phyloP scores from a whole-genome alignment of 768 basidiomycete species.

The Coprinopsis cinerea region DNA sequence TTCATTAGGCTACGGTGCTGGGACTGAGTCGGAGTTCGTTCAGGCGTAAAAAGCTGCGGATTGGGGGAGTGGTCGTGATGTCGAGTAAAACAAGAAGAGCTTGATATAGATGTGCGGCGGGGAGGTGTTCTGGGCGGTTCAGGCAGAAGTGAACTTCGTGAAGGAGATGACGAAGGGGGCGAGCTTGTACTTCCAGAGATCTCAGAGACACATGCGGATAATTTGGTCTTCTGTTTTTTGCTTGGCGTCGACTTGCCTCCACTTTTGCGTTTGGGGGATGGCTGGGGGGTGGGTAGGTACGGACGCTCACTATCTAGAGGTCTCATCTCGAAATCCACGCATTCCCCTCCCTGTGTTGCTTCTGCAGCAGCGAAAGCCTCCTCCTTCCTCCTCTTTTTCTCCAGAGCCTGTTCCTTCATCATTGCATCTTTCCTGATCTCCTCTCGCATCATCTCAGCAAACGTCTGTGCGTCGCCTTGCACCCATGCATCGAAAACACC shows the following conservation, averaged over 20 bases:
- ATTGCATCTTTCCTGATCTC: slow-evolving; percentile 52
- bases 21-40: too few species aligned
- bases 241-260: background rate
- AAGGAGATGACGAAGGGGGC: too few species aligned
- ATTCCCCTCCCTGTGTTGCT: slow-evolving; percentile 13
- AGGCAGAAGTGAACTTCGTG: too few species aligned
- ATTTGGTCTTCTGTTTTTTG: slow-evolving; percentile 4
- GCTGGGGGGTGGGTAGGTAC: slow-evolving; percentile 7
- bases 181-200: too few species aligned
- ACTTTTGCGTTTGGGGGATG: slow-evolving; percentile 5
- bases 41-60: too few species aligned
- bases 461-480: slow-evolving; percentile 80
- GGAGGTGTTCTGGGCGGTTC: slow-evolving; percentile 14
- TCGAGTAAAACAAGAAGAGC: background rate
- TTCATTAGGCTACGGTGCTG: too few species aligned
- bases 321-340: slow-evolving; percentile 7
- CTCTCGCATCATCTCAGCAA: slow-evolving; percentile 54
- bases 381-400: slow-evolving; percentile 55
- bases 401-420: slow-evolving; percentile 47
- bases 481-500: slow-evolving; percentile 88
- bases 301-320: background rate
- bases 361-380: slow-evolving; percentile 24
- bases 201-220: too few species aligned
- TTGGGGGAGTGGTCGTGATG: background rate
- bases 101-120: too few species aligned